Evolutionary conservation across 176 grass and related monocot species (phyloP).

Genomic region (Microstegium vimineum): DNA sequence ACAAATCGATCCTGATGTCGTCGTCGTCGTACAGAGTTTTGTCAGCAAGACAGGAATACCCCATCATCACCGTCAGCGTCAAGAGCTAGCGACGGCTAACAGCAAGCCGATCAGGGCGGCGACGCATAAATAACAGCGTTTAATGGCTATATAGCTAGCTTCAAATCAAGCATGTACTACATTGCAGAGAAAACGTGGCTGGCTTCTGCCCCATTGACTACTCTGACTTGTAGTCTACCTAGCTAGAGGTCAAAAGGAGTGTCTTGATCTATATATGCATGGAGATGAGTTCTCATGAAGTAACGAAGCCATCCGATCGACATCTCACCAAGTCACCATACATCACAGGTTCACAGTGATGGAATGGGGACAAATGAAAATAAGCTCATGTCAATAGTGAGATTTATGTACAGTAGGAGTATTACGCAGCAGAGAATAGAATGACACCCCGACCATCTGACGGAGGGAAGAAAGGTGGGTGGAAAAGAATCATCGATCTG

Average conservation of each 20-base stretch:
- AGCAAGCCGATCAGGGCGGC: conserved; percentile 19
- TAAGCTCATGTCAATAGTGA: neutral
- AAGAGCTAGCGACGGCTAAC: conserved; percentile 9
- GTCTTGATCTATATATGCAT: neutral
- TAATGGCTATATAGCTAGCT: too few species aligned
- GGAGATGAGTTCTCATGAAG: neutral
- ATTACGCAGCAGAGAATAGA: neutral
- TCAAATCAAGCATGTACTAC: too few species aligned
- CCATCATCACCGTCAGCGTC: neutral
- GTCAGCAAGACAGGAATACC: neutral
- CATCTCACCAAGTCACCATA: neutral
- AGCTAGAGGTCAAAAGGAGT: neutral
- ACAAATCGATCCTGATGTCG: neutral
- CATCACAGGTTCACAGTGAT: neutral
- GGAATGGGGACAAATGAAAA: neutral
- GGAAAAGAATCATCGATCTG: neutral
- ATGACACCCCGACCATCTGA: neutral
- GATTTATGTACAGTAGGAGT: too few species aligned
- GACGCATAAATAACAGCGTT: conserved; percentile 3
- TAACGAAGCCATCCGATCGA: neutral
- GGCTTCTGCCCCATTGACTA: neutral
- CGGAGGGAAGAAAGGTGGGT: neutral
- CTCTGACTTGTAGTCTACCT: neutral
- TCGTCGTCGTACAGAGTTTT: neutral
- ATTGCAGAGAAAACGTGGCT: neutral